Base-by-base conservation (phyloP, 345 rosid genomes). In the Passiflora organensis region DNA sequence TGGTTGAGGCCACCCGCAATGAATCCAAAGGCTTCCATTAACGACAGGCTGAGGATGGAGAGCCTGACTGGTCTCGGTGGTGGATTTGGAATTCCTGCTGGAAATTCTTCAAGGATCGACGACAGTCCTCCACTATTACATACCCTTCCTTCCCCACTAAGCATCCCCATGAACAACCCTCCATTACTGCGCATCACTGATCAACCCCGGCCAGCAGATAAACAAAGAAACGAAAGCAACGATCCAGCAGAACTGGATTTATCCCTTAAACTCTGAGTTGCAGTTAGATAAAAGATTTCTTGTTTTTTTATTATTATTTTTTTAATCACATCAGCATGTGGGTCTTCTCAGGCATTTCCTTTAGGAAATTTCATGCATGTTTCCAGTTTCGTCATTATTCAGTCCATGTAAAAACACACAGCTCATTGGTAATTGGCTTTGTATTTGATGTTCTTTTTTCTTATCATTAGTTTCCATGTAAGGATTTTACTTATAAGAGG, bases 171-270 rank as follows among this genome's bases (percentile, higher is more conserved):
- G 1, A 54, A 17, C 10, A 13, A 13, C 14, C 14, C 43, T 9
- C 8, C 8, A 13, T 37, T 13, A 18, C 53, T 47, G 9, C 2
- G 19, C 0, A 8, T 4, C 6, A 38, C 16, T n/a, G 38, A 47
- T 43, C 21, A 34, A 34, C 6, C 45, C 20, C 51, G 6, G 1
- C 32, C 10, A 17, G 39, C 2, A 11, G 43, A 6, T 10, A 38
- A 2, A 46, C 28, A 48, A 10, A 20, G 43, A 6, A 32, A 6
- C 21, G 46, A 60, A n/a, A 24, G 53, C 43, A 47, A 25, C 13
- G 72, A 60, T 20, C 43, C 36, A 0, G 48, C 56, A 2, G 66
- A 52, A 54, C 47, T 67, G 10, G 72, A 67, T 48, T 43, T 67
- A 19, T 46, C 72, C 2, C 66, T 67, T 44, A 67, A 60, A 48